A percentile compares a stretch with the other conserved stretches of the same genome.
These are phyloP conservation scores for Coemansia sp. DNA, from an alignment of 192 early-diverging fungal species.

Conservation along the genomic window DNA sequence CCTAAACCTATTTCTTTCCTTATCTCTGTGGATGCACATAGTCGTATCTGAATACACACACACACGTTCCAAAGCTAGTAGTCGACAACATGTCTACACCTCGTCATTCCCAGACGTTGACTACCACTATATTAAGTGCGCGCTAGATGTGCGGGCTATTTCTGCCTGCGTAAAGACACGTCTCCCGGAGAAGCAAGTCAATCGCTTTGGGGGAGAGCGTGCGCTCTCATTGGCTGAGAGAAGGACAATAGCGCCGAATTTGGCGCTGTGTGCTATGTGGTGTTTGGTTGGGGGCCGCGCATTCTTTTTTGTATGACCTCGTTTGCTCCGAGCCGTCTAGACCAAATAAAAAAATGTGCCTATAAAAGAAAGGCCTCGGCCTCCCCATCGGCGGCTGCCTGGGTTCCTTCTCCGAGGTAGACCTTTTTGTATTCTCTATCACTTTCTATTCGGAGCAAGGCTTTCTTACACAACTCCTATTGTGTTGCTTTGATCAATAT, in stretches of 20 bases:
- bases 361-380: slow-evolving; percentile 40
- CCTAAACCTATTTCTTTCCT: slow-evolving; percentile 3
- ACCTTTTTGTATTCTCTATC: slow-evolving; percentile 45
- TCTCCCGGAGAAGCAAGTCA: neutral
- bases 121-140: neutral
- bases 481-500: slow-evolving; percentile 14
- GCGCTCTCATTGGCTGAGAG: neutral
- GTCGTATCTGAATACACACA: slow-evolving; percentile 1
- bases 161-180: neutral
- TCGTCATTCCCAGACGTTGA: neutral
- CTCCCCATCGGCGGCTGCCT: slow-evolving; percentile 24
- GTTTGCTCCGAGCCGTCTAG: neutral
- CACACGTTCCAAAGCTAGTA: neutral
- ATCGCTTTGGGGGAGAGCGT: neutral
- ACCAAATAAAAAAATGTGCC: neutral
- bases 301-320: neutral
- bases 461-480: neutral
- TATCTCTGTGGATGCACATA: neutral
- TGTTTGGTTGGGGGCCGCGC: neutral
- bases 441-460: slow-evolving; percentile 52
- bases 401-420: slow-evolving; percentile 59
- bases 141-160: neutral
- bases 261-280: neutral
- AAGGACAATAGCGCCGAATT: neutral
- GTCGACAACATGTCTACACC: neutral